These are phyloP conservation scores for Pseudonitzschia multiseries DNA, from an alignment of 108 stramenopile species.

Conservation along the genomic window DNA sequence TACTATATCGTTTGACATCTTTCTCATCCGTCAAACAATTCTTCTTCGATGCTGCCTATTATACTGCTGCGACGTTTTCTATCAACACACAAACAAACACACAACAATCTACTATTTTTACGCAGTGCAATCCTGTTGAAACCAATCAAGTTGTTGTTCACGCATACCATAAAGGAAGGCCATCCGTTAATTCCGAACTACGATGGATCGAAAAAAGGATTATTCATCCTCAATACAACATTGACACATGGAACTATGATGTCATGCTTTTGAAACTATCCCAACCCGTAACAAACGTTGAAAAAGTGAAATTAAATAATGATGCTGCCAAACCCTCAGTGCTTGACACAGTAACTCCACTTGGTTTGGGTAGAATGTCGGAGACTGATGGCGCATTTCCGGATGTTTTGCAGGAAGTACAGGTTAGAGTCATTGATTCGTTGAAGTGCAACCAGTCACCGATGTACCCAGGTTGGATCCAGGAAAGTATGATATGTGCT, in stretches of 20 bases:
- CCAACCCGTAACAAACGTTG: neutral
- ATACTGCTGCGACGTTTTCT: no score
- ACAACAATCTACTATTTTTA: neutral
- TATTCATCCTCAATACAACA: conserved; percentile 26
- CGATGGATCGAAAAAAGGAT: conserved; percentile 19
- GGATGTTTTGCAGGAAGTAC: conserved; percentile 24
- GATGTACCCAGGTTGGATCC: conserved; percentile 30
- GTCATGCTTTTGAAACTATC: conserved; percentile 35
- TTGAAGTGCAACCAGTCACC: conserved; percentile 17
- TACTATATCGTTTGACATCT: neutral
- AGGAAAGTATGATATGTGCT: conserved; percentile 47
- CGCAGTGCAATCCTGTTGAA: conserved; percentile 24
- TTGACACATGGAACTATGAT: conserved; percentile 24
- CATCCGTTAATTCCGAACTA: conserved; percentile 22
- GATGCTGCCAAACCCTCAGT: conserved; percentile 9
- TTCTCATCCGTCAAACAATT: neutral
- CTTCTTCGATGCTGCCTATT: no score
- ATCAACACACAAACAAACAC: no score
- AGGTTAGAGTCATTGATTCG: conserved; percentile 14
- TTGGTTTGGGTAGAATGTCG: conserved; percentile 11
- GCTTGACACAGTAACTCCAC: neutral
- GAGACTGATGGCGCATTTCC: conserved; percentile 15
- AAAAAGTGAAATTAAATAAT: conserved; percentile 4
- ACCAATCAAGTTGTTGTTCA: conserved; percentile 17
- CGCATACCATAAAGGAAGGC: conserved; percentile 11